These are phyloP conservation scores for Nemania abortiva DNA, from an alignment of 2,329 filamentous ascomycete genomes.

Conservation along the genomic window DNA sequence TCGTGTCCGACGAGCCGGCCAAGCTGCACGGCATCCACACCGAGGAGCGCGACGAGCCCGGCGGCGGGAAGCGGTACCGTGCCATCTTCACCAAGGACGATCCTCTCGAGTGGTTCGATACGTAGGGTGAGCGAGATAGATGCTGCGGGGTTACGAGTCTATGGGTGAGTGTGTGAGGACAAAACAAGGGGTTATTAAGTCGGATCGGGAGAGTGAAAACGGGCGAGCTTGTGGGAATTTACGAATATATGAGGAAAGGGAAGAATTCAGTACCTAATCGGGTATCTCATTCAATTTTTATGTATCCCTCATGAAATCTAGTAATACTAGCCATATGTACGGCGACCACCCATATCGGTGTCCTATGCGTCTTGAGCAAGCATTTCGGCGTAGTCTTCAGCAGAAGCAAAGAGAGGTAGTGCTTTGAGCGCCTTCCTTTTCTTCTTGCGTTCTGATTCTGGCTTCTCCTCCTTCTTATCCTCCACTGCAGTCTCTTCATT, in stretches of 20 bases:
- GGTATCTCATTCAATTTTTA: slow-evolving; percentile 43
- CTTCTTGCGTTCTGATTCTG: slow-evolving; percentile 59
- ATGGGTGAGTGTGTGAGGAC: neutral
- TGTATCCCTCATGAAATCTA: slow-evolving; percentile 19
- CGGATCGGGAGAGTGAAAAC: neutral
- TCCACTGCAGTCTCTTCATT: slow-evolving; percentile 57
- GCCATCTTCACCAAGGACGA: slow-evolving; percentile 63
- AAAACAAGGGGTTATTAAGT: neutral
- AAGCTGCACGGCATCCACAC: slow-evolving; percentile 62
- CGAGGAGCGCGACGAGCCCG: slow-evolving; percentile 58
- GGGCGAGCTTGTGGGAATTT: neutral
- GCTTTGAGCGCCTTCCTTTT: slow-evolving; percentile 88
- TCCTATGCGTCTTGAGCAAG: slow-evolving; percentile 72
- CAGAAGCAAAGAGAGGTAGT: slow-evolving; percentile 91
- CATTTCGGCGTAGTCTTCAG: slow-evolving; percentile 91
- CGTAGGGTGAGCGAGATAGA: slow-evolving; percentile 44
- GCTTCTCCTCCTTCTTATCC: slow-evolving; percentile 55
- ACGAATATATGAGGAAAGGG: neutral
- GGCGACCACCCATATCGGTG: neutral
- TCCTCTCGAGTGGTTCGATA: slow-evolving; percentile 67
- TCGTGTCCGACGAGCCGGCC: slow-evolving; percentile 57
- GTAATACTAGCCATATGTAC: slow-evolving; percentile 24
- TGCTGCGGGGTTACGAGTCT: neutral
- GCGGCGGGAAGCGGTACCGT: slow-evolving; percentile 59
- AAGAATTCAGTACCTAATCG: slow-evolving; percentile 27